Evolutionary conservation across 345 rosid species (phyloP).

Genomic region (Erucastrum elatum): DNA sequence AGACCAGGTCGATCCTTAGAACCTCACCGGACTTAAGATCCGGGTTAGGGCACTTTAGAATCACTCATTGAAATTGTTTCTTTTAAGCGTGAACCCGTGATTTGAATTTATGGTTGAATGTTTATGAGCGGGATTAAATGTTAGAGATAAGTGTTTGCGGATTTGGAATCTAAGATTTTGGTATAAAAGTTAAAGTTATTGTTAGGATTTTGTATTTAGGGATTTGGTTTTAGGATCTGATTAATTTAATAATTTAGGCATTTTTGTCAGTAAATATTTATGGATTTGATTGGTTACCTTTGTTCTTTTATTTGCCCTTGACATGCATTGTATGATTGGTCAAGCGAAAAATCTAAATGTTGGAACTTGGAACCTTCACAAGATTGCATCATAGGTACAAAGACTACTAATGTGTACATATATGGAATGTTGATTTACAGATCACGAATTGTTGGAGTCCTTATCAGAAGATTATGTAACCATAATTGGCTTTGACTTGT

Average conservation of each 20-base stretch:
- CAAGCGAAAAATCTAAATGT: neutral
- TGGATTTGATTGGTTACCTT: neutral
- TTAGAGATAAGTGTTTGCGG: too few species aligned
- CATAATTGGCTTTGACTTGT: neutral
- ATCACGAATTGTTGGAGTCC: neutral
- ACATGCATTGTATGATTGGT: conserved; percentile 31
- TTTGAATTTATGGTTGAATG: too few species aligned
- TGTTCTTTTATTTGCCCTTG: conserved; percentile 26
- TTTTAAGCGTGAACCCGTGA: too few species aligned
- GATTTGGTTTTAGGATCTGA: neutral
- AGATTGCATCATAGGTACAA: too few species aligned
- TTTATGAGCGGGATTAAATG: too few species aligned
- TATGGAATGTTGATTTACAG: conserved; percentile 4
- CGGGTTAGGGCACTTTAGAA: too few species aligned
- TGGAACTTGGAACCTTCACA: conserved; percentile 11
- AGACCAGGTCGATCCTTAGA: too few species aligned
- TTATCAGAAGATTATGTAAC: neutral
- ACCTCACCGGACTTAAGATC: too few species aligned
- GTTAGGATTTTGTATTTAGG: too few species aligned
- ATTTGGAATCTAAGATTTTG: too few species aligned
- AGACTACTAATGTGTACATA: neutral
- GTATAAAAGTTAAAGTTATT: too few species aligned
- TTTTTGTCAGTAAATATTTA: neutral
- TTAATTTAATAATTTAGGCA: neutral
- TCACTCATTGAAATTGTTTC: too few species aligned